These are phyloP conservation scores for Salvia splendens DNA, from an alignment of 257 asterid species.

Conservation along the genomic window DNA sequence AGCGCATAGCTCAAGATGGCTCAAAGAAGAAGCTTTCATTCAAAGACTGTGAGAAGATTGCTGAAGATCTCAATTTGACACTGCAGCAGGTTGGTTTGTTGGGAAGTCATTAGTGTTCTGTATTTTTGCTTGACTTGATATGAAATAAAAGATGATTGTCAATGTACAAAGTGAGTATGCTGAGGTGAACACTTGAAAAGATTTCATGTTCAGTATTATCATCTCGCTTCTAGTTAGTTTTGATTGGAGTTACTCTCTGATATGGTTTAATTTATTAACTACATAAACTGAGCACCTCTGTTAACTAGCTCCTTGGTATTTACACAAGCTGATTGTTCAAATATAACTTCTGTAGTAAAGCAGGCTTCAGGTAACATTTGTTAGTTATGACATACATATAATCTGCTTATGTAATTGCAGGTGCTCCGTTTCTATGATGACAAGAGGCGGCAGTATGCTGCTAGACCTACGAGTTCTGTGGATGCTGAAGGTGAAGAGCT, in stretches of 20 bases:
- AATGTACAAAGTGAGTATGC: constrained; percentile 14
- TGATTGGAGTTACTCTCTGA: background rate
- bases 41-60: constrained; percentile 71
- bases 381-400: constrained; percentile 22
- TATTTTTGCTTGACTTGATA: constrained; percentile 19
- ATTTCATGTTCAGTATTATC: constrained; percentile 22
- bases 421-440: constrained; percentile 77
- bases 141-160: constrained; percentile 19
- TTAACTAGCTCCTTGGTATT: constrained; percentile 5
- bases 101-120: constrained; percentile 25
- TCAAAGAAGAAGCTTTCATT: constrained; percentile 66
- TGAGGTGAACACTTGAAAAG: constrained; percentile 15
- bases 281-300: background rate
- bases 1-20: constrained; percentile 54
- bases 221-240: background rate
- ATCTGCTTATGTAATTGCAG: constrained; percentile 47
- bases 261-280: background rate
- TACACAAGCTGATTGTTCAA: constrained; percentile 13
- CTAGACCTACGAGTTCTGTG: constrained; percentile 50
- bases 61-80: constrained; percentile 81
- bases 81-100: constrained; percentile 76
- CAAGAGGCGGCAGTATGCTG: constrained; percentile 51
- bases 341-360: constrained; percentile 18
- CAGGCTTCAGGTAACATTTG: constrained; percentile 18
- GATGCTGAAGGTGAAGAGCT: constrained; percentile 40